Conservation (phyloP, 768 basidiomycete genomes). For the Podaxis sp. region DNA sequence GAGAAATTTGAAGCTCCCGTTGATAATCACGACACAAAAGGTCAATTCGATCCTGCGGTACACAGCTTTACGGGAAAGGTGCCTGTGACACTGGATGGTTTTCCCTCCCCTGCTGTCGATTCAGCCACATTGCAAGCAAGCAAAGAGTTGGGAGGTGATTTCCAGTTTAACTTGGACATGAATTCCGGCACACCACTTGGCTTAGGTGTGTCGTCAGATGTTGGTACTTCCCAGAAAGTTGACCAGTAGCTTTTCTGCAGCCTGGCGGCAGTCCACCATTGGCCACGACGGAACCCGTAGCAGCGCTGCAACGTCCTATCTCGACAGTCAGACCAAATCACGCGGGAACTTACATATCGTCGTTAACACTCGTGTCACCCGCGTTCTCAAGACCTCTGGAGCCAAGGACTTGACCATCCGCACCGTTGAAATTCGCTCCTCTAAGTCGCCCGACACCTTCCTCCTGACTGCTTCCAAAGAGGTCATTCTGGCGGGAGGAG, state of each 20-base stretch:
- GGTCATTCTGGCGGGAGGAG: constrained; percentile 19
- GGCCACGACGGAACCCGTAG: constrained; percentile 24
- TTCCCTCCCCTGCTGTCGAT: constrained; percentile 17
- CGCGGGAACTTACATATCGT: constrained; percentile 32
- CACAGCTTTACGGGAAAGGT: constrained; percentile 22
- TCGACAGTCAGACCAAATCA: constrained; percentile 19
- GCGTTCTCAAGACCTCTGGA: constrained; percentile 13
- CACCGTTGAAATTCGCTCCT: constrained; percentile 13
- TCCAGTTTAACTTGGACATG: constrained; percentile 17
- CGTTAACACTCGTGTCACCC: constrained; percentile 27
- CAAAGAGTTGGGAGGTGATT: constrained; percentile 15
- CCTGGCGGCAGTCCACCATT: constrained; percentile 24
- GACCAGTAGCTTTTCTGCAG: constrained; percentile 2
- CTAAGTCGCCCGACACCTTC: background rate
- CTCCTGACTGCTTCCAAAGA: constrained; percentile 23
- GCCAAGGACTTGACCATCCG: constrained; percentile 1
- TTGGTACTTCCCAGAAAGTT: background rate
- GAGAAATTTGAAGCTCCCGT: constrained; percentile 21
- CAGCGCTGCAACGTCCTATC: constrained; percentile 27
- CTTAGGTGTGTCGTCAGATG: constrained; percentile 1
- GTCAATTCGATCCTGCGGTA: constrained; percentile 22
- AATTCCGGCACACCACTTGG: constrained; percentile 18
- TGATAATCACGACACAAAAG: constrained; percentile 20
- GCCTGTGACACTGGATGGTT: constrained; percentile 19
- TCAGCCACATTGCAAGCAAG: constrained; percentile 22